phyloP scores from a whole-genome alignment of 2,329 filamentous ascomycete genomes.

The Penicillium griseofulvum region DNA sequence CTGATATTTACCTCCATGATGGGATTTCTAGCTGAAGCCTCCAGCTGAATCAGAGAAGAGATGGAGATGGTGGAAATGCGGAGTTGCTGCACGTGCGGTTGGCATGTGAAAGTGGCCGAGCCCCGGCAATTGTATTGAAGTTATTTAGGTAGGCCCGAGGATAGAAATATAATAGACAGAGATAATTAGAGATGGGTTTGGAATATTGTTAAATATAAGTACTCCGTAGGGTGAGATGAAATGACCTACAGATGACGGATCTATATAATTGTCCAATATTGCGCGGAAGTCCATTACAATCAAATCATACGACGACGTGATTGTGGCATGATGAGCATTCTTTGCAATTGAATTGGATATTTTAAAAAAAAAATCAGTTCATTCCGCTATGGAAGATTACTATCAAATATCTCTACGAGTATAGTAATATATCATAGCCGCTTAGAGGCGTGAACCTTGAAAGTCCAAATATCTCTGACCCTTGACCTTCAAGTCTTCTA shows the following conservation, averaged over 20 bases:
- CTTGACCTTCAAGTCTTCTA: constrained; percentile 28
- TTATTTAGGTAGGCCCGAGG: neutral
- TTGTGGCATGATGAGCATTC: neutral
- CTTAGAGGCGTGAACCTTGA: constrained; percentile 14
- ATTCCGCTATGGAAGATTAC: neutral
- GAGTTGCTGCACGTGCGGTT: constrained; percentile 21
- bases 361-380: no score
- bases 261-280: neutral
- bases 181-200: neutral
- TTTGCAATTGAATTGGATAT: neutral
- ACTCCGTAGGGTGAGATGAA: neutral
- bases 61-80: constrained; percentile 18
- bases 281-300: neutral
- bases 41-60: constrained; percentile 7
- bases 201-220: neutral
- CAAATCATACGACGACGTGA: neutral
- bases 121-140: neutral
- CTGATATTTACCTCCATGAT: constrained; percentile 26
- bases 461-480: constrained; percentile 22
- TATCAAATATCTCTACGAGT: neutral
- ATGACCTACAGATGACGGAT: neutral
- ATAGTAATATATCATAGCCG: neutral
- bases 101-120: constrained; percentile 26
- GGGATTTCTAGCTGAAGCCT: neutral
- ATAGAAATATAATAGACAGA: neutral